Evolutionary conservation across 2,329 filamentous ascomycete species (phyloP), one percentile per base, ranked within the genome.

Genomic region (Aspergillus candidus): DNA sequence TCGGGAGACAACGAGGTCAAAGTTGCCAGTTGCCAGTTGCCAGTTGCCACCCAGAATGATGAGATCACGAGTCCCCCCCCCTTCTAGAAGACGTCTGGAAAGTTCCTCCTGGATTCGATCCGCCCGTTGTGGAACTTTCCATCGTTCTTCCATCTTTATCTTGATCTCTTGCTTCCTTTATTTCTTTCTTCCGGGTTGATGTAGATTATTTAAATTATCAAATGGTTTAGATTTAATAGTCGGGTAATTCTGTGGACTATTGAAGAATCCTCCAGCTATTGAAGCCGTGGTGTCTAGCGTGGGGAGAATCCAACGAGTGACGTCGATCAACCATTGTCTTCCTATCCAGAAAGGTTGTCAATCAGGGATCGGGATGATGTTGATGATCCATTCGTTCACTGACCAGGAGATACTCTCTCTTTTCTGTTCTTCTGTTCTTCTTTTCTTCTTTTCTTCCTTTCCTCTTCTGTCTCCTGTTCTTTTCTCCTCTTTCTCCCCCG

Each of bases 71-170:
- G 36, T 37, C 13, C 17, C 39, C 37, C 13, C 17, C 39, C 37
- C 43, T 66, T 66, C 62, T 66, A 64, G 62, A 66, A 66, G 54
- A 56, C 56, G 46, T 50, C 50, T 65, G 55, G 62, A 66, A 66
- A 40, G 40, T 44, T 46, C 38, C 43, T 46, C 22, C 22, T 6
- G 4, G 22, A 27, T 27, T 27, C 22, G 4, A 18, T 18, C 7
- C 22, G 22, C 22, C 22, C 22, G 22, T 27, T 27, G 22, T 27
- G 53, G 57, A 62, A 55, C 51, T 60, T 61, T 49, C 49, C 3
- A 42, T 27, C 39, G 31, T 44, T 27, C 22, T 8, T 27, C 22
- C 10, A 6, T 27, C 18, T 22, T 2, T 22, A 5, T 22, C 2
- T 22, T 4, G 3, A 29, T 35, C 3, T 22, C 2, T 22, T 4